Evolutionary conservation across 352 stramenopile genomes (phyloP).

Genomic region (Pythium phragmiticola): DNA sequence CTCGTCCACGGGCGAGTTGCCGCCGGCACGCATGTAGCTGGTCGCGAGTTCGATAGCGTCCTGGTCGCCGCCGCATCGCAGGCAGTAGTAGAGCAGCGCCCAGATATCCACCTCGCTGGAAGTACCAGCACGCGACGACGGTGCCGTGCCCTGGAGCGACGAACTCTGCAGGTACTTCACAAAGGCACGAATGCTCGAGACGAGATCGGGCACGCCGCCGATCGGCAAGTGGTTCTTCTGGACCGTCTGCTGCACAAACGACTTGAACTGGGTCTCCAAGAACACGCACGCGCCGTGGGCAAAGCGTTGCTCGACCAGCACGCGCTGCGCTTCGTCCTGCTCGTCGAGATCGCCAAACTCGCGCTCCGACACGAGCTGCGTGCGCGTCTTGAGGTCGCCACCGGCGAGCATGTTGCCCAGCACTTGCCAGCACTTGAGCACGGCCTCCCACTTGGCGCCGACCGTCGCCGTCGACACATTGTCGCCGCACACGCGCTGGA

Average conservation of each 20-base stretch:
- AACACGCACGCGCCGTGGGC: slow-evolving; percentile 71
- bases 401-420: slow-evolving; percentile 61
- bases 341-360: slow-evolving; percentile 45
- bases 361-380: slow-evolving; percentile 50
- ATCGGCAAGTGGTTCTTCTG: slow-evolving; percentile 72
- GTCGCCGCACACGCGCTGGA: slow-evolving; percentile 48
- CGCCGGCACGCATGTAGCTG: slow-evolving; percentile 38
- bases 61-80: slow-evolving; percentile 69
- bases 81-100: slow-evolving; percentile 77
- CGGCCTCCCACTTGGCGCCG: slow-evolving; percentile 70
- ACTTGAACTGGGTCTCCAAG: slow-evolving; percentile 74
- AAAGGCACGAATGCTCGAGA: slow-evolving; percentile 76
- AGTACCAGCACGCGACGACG: slow-evolving; percentile 30
- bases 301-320: slow-evolving; percentile 51
- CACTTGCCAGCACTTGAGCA: slow-evolving; percentile 83
- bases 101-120: slow-evolving; percentile 59
- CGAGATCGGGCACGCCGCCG: slow-evolving; percentile 63
- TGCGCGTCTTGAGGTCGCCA: slow-evolving; percentile 44
- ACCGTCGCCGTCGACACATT: slow-evolving; percentile 59
- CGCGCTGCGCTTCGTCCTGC: slow-evolving; percentile 36
- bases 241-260: slow-evolving; percentile 78
- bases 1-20: slow-evolving; percentile 46
- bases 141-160: slow-evolving; percentile 32
- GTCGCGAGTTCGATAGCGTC: slow-evolving; percentile 63
- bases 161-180: slow-evolving; percentile 77